Percentiles rank a stretch among this genome's conserved stretches.
phyloP scores from a whole-genome alignment of 1,139 yeast genomes.

The Sporopachydermia cereana region DNA sequence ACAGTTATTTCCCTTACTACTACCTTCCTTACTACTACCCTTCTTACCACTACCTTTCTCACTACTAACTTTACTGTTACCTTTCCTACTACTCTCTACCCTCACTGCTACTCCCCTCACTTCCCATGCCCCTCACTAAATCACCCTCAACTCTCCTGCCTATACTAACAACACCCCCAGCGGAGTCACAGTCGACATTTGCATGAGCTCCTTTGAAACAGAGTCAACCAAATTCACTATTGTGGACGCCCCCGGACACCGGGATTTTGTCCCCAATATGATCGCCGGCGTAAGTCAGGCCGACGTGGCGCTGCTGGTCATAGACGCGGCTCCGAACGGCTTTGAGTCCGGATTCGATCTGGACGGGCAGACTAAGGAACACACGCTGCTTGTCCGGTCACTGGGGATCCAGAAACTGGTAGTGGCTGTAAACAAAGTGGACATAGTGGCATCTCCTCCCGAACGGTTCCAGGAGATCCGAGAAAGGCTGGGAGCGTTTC shows the following conservation, averaged over 20 bases:
- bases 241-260: constrained; percentile 97
- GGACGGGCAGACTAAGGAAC: constrained; percentile 94
- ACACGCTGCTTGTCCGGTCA: constrained; percentile 70
- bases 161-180: constrained; percentile 20
- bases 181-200: constrained; percentile 92
- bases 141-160: background rate
- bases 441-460: constrained; percentile 57
- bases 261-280: constrained; percentile 97
- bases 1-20: background rate
- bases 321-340: constrained; percentile 73
- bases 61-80: background rate
- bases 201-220: constrained; percentile 77
- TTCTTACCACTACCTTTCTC: background rate
- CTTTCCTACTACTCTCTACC: background rate
- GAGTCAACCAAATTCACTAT: constrained; percentile 57
- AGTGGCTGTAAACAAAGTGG: constrained; percentile 84
- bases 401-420: constrained; percentile 69
- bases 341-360: constrained; percentile 80
- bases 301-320: constrained; percentile 59
- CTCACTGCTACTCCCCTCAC: background rate
- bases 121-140: background rate
- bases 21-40: background rate
- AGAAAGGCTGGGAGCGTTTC: constrained; percentile 44
- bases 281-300: constrained; percentile 90
- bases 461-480: constrained; percentile 53